These are phyloP conservation scores for Saccharomyces hybrid DNA, from an alignment of 1,139 yeast species.

Conservation along the genomic window DNA sequence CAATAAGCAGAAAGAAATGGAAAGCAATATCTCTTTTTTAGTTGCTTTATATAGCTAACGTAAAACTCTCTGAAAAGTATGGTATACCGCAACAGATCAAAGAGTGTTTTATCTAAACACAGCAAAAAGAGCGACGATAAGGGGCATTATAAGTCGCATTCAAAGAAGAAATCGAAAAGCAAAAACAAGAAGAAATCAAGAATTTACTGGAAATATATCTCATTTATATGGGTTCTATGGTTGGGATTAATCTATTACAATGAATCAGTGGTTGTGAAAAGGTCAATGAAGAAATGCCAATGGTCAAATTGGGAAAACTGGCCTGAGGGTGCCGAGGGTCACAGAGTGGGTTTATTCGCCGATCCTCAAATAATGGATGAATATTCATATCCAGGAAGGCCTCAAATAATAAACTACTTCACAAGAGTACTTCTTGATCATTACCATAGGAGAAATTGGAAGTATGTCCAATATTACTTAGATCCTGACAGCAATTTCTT, in stretches of 20 bases:
- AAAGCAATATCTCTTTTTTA: not conserved
- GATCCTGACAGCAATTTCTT: conserved; percentile 74
- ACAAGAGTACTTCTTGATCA: conserved; percentile 51
- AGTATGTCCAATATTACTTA: conserved; percentile 47
- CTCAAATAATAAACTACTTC: conserved; percentile 39
- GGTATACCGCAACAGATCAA: conserved; percentile 5
- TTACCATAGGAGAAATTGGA: conserved; percentile 73
- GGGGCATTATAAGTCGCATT: not conserved
- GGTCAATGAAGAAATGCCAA: conserved; percentile 43
- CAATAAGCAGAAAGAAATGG: not conserved
- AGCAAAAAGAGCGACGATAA: not conserved
- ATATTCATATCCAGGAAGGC: conserved; percentile 56
- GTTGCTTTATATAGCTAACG: not conserved
- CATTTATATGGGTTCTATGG: conserved; percentile 36
- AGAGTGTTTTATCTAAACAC: not conserved
- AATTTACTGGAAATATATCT: conserved; percentile 23
- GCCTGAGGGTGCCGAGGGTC: conserved; percentile 39
- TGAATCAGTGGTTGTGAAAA: conserved; percentile 52
- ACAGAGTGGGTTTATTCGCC: conserved; percentile 67
- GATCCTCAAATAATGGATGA: conserved; percentile 91
- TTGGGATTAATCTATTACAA: conserved; percentile 44
- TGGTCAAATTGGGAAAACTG: conserved; percentile 64
- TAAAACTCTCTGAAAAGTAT: conserved; percentile 2
- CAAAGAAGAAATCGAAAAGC: not conserved
- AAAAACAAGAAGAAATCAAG: not conserved